Conservation (phyloP, 495 filamentous ascomycete genomes). For the Endocarpon pusillum region DNA sequence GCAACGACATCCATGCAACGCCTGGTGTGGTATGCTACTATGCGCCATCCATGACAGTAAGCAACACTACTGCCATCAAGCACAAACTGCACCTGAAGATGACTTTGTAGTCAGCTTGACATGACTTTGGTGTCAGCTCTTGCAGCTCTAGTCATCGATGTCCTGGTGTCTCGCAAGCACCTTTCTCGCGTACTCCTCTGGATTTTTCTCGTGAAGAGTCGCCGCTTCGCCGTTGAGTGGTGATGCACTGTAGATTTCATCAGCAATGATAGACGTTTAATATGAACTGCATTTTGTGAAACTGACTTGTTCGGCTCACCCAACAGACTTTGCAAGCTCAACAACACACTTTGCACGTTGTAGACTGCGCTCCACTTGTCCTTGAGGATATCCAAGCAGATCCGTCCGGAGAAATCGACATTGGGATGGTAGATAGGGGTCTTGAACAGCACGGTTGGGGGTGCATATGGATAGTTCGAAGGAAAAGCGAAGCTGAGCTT, state of each 20-base stretch:
- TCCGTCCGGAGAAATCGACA: conserved; percentile 79
- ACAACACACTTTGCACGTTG: conserved; percentile 80
- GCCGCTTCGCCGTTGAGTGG: conserved; percentile 93
- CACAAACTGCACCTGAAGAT: conserved; percentile 1
- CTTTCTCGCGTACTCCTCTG: conserved; percentile 66
- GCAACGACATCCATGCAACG: too few species aligned
- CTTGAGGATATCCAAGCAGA: conserved; percentile 93
- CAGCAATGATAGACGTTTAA: not conserved
- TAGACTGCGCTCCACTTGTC: conserved; percentile 96
- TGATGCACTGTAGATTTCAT: conserved; percentile 46
- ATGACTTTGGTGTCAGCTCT: too few species aligned
- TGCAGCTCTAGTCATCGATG: conserved; percentile 37
- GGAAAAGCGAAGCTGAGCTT: conserved; percentile 90
- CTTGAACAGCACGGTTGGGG: conserved; percentile 86
- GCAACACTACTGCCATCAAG: too few species aligned
- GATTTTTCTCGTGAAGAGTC: conserved; percentile 85
- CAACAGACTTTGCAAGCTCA: conserved; percentile 87
- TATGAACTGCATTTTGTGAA: not conserved
- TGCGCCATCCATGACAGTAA: too few species aligned
- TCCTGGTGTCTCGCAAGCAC: conserved; percentile 49
- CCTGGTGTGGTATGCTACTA: too few species aligned
- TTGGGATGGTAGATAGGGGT: conserved; percentile 92
- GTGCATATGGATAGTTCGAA: conserved; percentile 78
- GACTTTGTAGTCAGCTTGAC: not conserved
- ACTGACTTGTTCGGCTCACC: conserved; percentile 95